Conservation (phyloP, 441 rosid species). For the Gossypium gossypioides region DNA sequence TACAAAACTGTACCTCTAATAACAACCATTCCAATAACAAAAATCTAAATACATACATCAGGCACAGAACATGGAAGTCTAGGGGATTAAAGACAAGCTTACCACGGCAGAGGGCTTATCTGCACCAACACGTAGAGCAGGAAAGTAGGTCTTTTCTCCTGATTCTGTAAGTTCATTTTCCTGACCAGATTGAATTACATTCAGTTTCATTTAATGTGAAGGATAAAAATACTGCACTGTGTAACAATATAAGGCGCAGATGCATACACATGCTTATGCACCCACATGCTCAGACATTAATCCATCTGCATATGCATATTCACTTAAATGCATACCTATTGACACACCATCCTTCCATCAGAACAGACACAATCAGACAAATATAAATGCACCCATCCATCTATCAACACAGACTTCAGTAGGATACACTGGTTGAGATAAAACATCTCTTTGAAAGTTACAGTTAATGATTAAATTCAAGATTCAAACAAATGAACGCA, state of each 20-base stretch:
- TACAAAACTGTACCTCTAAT: background rate
- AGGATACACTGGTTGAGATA: background rate
- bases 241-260: background rate
- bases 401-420: background rate
- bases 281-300: background rate
- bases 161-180: conserved; percentile 53
- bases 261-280: background rate
- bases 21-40: background rate
- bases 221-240: background rate
- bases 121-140: conserved; percentile 60
- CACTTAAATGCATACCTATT: background rate
- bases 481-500: background rate
- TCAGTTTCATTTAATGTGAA: background rate
- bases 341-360: background rate
- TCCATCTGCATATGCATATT: background rate
- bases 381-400: background rate
- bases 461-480: background rate
- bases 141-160: conserved; percentile 82
- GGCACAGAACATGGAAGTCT: conserved; percentile 7
- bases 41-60: background rate
- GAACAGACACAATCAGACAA: background rate
- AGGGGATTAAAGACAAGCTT: conserved; percentile 22
- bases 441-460: background rate
- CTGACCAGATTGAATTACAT: conserved; percentile 31
- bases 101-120: conserved; percentile 71